Evolutionary conservation across 345 rosid genomes (phyloP).

Genomic region (Trapa bicornis): DNA sequence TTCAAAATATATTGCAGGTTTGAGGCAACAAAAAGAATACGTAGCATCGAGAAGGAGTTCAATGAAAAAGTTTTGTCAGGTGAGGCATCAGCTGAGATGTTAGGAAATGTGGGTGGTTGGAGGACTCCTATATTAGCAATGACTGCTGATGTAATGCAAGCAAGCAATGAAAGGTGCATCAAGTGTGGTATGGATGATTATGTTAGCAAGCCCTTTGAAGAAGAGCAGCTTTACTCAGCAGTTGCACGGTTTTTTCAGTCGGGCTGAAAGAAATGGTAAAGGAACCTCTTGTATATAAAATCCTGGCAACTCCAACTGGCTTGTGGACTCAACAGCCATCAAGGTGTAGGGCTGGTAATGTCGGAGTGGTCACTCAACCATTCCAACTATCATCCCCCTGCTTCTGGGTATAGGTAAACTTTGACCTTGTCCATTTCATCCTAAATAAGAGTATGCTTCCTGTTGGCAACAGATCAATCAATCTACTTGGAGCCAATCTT

Average conservation of each 20-base stretch:
- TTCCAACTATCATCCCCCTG: neutral
- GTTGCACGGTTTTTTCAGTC: constrained; percentile 57
- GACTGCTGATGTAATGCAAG: constrained; percentile 91
- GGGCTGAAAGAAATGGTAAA: constrained; percentile 16
- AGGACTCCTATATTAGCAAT: constrained; percentile 74
- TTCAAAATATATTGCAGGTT: constrained; percentile 32
- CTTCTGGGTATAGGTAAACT: neutral
- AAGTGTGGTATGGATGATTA: constrained; percentile 84
- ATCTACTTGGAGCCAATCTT: too few relatives aligned
- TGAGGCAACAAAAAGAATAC: constrained; percentile 71
- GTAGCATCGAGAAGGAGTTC: constrained; percentile 34
- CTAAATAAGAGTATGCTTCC: too few relatives aligned
- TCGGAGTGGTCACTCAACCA: neutral
- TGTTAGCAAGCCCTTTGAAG: constrained; percentile 79
- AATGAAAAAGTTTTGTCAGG: constrained; percentile 45
- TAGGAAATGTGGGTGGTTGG: constrained; percentile 36
- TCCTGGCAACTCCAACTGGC: neutral
- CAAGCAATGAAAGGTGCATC: constrained; percentile 55
- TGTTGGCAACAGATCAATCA: too few relatives aligned
- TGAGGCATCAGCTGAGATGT: constrained; percentile 32
- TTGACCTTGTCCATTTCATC: neutral
- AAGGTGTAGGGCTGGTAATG: neutral
- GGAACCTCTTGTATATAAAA: too few relatives aligned
- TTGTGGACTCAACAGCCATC: neutral
- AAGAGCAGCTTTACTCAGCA: constrained; percentile 63